Base-by-base conservation (phyloP, 2,329 filamentous ascomycete species). In the Grosmannia huntii region DNA sequence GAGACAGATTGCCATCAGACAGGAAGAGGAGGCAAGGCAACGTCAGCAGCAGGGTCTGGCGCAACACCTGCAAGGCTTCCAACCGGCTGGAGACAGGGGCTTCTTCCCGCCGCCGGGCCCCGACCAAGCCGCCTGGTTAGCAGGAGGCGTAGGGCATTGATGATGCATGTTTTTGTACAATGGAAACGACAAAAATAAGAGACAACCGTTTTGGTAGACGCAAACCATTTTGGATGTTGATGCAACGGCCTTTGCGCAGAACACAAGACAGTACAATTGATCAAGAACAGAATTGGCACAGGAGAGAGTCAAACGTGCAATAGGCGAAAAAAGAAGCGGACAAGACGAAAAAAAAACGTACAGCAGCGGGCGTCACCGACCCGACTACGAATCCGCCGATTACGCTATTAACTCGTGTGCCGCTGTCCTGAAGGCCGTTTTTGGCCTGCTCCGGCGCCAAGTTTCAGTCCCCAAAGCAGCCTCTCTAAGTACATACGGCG, bases 81-180 rank as follows among this genome's bases (percentile, higher is more conserved):
- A 58, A 51, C 60, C 62, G 48, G 63, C 63, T 14, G n/a, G 4
- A 12, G 63, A 65, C 10, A 60, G 64, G 19, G 67, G 68, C 7
- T 53, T 70, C n/a, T 71, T 72, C 23, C 71, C 86, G n/a, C 77
- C 75, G 57, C 81, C 81, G 4, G 83, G 79, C 5, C 84, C 84
- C 2, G 82, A 83, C 46, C 87, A 86, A 69, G 76, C 76, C 60
- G 79, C 85, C 62, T 90, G 87, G 76, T 69, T 67, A 51, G 75
- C 70, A n/a, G 76, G 86, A 10, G 87, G 84, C 1, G 75, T 89
- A 44, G 87, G 82, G 2, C 81, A 83, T 72, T 74, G 63, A 69
- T 49, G 46, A 3, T 16, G 36, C 36, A 38, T 38, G 36, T 14
- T 38, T 16, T 14, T 38, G 36, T 38, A 38, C 36, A 38, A 16